phyloP scores from a whole-genome alignment of 169 alveolate species.

The Neospora caninum region DNA sequence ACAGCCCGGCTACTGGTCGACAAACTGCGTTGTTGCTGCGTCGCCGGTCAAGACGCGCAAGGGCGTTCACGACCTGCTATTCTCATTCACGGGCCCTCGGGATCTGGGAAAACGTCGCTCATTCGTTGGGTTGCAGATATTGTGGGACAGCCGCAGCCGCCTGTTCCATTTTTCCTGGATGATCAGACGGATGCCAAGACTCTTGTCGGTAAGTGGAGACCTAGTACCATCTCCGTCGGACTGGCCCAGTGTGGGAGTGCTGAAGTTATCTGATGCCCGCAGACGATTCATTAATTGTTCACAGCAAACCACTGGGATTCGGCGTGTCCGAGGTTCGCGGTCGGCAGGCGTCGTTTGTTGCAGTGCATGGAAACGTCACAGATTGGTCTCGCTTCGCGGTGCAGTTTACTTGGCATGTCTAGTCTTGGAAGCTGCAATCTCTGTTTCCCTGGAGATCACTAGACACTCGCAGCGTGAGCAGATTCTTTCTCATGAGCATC shows the following conservation, averaged over 20 bases:
- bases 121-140: conserved; percentile 50
- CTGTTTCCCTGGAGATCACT: too few species aligned
- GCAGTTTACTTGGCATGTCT: too few species aligned
- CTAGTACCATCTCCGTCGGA: neutral
- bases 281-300: neutral
- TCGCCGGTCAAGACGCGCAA: neutral
- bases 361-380: too few species aligned
- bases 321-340: neutral
- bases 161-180: conserved; percentile 52
- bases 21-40: conserved; percentile 21
- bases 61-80: conserved; percentile 50
- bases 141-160: conserved; percentile 40
- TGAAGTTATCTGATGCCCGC: neutral
- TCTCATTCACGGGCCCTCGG: conserved; percentile 61
- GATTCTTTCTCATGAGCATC: too few species aligned
- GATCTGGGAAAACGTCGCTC: conserved; percentile 53
- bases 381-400: too few species aligned
- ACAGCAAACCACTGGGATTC: neutral
- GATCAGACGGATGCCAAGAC: conserved; percentile 62
- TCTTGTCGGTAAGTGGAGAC: conserved; percentile 48
- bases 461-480: too few species aligned
- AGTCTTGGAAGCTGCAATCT: too few species aligned
- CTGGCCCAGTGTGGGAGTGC: neutral
- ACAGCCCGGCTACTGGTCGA: neutral
- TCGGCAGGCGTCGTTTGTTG: neutral